Base-by-base conservation (phyloP, 2,329 filamentous ascomycete genomes). In the Botrytis fabae region DNA sequence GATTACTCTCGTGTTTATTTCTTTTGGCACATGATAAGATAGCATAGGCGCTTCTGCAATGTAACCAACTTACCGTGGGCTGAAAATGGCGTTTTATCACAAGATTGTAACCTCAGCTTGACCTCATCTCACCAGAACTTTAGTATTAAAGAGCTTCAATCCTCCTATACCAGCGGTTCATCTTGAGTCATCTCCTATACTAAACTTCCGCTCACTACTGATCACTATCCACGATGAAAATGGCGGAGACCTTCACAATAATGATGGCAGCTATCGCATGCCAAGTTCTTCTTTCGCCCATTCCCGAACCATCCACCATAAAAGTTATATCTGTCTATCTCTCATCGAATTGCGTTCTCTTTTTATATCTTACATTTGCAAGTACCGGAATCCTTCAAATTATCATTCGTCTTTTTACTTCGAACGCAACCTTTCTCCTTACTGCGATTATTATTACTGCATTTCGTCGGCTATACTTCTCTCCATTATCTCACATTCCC, bases 401-500 rank as follows among this genome's bases (percentile, higher is more conserved):
- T 16, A 61, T 44, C 28, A 38, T 54, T 32, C 32, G 48, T n/a
- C 20, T 48, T 8, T 8, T n/a, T 25, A 7, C 48, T 10, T 28
- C 71, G 18, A 75, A 76, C 35, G 22, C 35, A 18, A 71, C 51
- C 0, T 77, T 76, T 25, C 59, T 76, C 6, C 25, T 69, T 28
- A 70, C 73, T 3, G 65, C 66, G 2, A 38, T 60, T 8, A 18
- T 51, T 3, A 69, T 77, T 22, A 76, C 76, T 38, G 25, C 72
- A 10, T 46, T 74, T 22, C 71, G 73, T 7, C 77, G 78, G 44
- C 66, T 80, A 14, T 74, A 70, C 48, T 73, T 78, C 40, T 74
- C 74, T 51, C 75, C 76, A 7, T 59, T 75, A 35, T 44, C 79
- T 35, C 74, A 73, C 22, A 76, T 76, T 57, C 78, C 79, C 0